Evolutionary conservation across 2,329 filamentous ascomycete species (phyloP), one percentile per base, ranked within the genome.

Genomic region (Capronia epimyces): DNA sequence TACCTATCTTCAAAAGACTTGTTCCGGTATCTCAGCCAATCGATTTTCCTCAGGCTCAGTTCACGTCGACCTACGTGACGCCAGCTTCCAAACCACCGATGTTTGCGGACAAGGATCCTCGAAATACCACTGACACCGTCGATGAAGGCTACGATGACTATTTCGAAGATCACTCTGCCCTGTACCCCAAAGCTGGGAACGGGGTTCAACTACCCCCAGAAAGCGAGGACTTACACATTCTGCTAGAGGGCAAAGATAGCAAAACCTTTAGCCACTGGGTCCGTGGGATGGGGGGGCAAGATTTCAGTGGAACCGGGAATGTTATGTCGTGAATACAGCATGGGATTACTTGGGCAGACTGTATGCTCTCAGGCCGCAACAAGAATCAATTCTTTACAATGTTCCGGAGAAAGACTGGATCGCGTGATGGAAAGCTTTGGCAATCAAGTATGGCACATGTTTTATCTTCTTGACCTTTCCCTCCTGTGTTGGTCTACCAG

Each of bases 131-230:
- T 29, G 43, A 55, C 32, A 63, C 59, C 9, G 58, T 62, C 12
- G 61, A 65, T 37, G 65, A 69, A 34, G 66, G 66, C 9, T 69
- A 70, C 40, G 73, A 74, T 40, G 67, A 70, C n/a, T 75, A 77
- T 53, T 75, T 80, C 41, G 69, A 72, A 29, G 76, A 78, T 40
- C 80, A 82, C 60, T 71, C 75, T 3, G 75, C 79, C 22, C 74
- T 82, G 37, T 85, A 85, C 58, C 82, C 82, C 0, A 77, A 76
- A 55, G 71, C 82, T 5, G 83, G 82, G 1, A 47, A 59, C 34
- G 82, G 83, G 1, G 69, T 86, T 22, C 75, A 72, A 20, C 62
- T 84, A 16, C 73, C 76, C 5, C 73, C 75, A 1, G 78, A 83
- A 57, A 72, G 72, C 15, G 75, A 80, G 21, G 81, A 85, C 62